These are phyloP conservation scores for Ogataea siamensis DNA, from an alignment of 805 yeast genomes.

Conservation along the genomic window DNA sequence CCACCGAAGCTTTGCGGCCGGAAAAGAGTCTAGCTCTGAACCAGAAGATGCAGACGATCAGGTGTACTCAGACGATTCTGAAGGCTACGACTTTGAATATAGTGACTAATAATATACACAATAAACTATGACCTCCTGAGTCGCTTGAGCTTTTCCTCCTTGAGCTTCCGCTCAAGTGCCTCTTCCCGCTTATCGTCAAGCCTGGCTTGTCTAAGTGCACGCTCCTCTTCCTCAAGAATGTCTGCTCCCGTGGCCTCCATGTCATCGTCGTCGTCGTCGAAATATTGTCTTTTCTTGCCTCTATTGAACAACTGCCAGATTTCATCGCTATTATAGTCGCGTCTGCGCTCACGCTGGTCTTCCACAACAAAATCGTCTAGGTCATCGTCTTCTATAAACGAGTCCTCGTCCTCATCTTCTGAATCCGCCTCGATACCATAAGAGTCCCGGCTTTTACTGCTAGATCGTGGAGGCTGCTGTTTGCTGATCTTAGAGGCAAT, in stretches of 20 bases:
- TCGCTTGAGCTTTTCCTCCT: slow-evolving; percentile 43
- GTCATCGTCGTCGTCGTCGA: slow-evolving; percentile 56
- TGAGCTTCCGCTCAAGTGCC: slow-evolving; percentile 50
- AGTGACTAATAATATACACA: slow-evolving; percentile 26
- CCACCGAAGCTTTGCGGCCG: no score
- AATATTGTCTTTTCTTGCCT: slow-evolving; percentile 51
- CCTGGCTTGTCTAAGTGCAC: slow-evolving; percentile 65
- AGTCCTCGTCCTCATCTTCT: slow-evolving; percentile 37
- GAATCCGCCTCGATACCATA: slow-evolving; percentile 33
- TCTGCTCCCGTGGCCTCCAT: slow-evolving; percentile 97
- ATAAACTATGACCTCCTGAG: slow-evolving; percentile 20
- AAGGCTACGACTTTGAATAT: slow-evolving; percentile 47
- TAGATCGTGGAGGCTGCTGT: no score
- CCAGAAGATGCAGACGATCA: neutral
- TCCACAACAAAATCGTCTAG: slow-evolving; percentile 60
- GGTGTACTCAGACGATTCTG: slow-evolving; percentile 17
- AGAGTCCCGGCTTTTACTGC: no score
- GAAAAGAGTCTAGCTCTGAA: neutral
- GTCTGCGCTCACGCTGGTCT: slow-evolving; percentile 31
- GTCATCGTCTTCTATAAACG: slow-evolving; percentile 47
- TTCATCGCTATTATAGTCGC: slow-evolving; percentile 68
- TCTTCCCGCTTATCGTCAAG: slow-evolving; percentile 75
- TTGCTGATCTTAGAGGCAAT: no score
- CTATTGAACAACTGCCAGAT: slow-evolving; percentile 84
- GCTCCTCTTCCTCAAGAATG: slow-evolving; percentile 75